A percentile compares a stretch with the other conserved stretches of the same genome.
Evolutionary conservation across 2,329 filamentous ascomycete species (phyloP).

Genomic region (Colletotrichum sp.): DNA sequence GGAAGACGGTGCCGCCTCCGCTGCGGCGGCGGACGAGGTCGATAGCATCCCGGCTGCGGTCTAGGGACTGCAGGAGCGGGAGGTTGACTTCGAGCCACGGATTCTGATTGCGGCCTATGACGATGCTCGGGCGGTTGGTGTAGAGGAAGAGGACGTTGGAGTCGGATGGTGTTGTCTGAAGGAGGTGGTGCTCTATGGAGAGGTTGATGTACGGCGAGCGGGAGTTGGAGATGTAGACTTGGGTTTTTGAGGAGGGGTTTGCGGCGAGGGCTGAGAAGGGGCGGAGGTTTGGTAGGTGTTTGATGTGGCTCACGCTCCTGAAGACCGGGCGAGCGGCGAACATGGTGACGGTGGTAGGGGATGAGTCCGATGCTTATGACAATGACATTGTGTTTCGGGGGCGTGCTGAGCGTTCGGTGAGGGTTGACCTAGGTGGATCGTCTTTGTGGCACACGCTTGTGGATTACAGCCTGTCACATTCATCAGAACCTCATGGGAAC

Average conservation of each 20-base stretch:
- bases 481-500: accelerated
- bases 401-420: not conserved
- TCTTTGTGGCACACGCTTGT: not conserved
- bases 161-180: constrained; percentile 73
- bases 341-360: not conserved
- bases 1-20: constrained; percentile 92
- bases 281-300: not conserved
- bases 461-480: not conserved
- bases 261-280: constrained; percentile 34
- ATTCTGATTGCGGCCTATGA: constrained; percentile 97
- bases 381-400: not conserved
- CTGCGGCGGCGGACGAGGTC: constrained; percentile 81
- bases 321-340: not conserved
- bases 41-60: constrained; percentile 23
- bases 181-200: constrained; percentile 89
- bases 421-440: not conserved
- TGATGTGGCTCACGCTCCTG: not conserved
- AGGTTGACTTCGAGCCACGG: constrained; percentile 94
- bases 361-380: not conserved
- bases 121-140: constrained; percentile 83
- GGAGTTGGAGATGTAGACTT: constrained; percentile 75
- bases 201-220: constrained; percentile 87
- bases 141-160: constrained; percentile 88
- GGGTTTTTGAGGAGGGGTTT: constrained; percentile 53
- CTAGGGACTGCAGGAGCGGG: constrained; percentile 49